Evolutionary conservation across 2,329 filamentous ascomycete genomes (phyloP).

Genomic region (Cadophora gregata): DNA sequence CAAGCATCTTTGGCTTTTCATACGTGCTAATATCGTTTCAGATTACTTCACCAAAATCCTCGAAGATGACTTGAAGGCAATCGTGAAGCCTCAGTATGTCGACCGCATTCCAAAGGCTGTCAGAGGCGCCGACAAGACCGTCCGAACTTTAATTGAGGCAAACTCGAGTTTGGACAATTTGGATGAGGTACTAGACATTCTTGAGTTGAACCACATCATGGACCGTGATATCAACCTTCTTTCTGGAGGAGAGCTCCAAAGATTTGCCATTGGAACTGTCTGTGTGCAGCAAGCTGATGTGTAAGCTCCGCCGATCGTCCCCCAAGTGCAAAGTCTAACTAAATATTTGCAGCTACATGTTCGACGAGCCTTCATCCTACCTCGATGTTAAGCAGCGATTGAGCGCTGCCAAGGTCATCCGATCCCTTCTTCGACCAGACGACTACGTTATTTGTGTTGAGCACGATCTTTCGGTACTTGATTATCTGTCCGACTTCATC

Average conservation of each 20-base stretch:
- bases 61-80: slow-evolving; percentile 95
- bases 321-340: not conserved
- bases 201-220: slow-evolving; percentile 88
- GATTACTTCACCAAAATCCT: slow-evolving; percentile 99
- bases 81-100: slow-evolving; percentile 97
- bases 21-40: slow-evolving; percentile 46
- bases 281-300: slow-evolving; percentile 96
- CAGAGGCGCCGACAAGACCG: slow-evolving; percentile 79
- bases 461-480: slow-evolving; percentile 97
- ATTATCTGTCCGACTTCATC: slow-evolving; percentile 98
- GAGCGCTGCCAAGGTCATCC: slow-evolving; percentile 88
- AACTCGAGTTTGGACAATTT: slow-evolving; percentile 80
- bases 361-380: slow-evolving; percentile 98
- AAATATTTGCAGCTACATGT: slow-evolving; percentile 76
- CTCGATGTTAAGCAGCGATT: slow-evolving; percentile 99
- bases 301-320: slow-evolving; percentile 48
- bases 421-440: slow-evolving; percentile 83
- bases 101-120: slow-evolving; percentile 97
- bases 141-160: slow-evolving; percentile 78
- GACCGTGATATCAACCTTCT: slow-evolving; percentile 89
- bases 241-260: slow-evolving; percentile 96
- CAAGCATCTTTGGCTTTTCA: not conserved
- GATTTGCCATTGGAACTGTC: slow-evolving; percentile 95
- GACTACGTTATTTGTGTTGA: slow-evolving; percentile 99
- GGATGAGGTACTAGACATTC: slow-evolving; percentile 79